Conservation (phyloP, 768 basidiomycete species). For the Tricholoma furcatifolium region DNA sequence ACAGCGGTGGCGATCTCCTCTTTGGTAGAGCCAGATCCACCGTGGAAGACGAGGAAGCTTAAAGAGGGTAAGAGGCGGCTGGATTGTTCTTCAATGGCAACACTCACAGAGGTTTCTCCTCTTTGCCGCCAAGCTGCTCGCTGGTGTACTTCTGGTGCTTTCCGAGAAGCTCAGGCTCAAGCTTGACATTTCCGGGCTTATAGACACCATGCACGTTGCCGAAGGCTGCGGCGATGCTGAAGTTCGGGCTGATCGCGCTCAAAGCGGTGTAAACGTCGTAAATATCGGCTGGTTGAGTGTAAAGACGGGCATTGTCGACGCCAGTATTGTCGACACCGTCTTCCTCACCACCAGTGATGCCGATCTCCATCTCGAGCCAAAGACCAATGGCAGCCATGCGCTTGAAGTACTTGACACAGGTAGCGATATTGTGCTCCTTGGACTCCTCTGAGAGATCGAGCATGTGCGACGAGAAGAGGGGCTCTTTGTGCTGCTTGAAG, state of each 20-base stretch:
- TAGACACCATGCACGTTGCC: constrained; percentile 99
- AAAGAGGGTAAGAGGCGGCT: neutral
- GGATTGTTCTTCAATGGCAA: neutral
- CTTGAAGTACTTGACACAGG: constrained; percentile 91
- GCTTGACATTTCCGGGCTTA: constrained; percentile 96
- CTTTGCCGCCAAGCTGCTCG: constrained; percentile 61
- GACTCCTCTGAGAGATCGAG: constrained; percentile 93
- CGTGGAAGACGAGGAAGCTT: constrained; percentile 99
- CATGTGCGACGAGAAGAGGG: constrained; percentile 98
- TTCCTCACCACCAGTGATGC: constrained; percentile 99
- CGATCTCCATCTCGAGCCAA: constrained; percentile 99
- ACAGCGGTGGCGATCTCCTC: constrained; percentile 95
- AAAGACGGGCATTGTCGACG: constrained; percentile 90
- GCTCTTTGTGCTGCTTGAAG: constrained; percentile 83
- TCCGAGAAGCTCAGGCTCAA: constrained; percentile 86
- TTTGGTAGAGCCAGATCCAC: constrained; percentile 96
- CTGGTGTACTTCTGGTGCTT: constrained; percentile 85
- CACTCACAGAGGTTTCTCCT: constrained; percentile 79
- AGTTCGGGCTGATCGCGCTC: constrained; percentile 82
- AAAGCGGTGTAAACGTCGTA: constrained; percentile 87
- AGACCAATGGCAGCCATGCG: constrained; percentile 89
- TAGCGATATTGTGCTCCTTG: constrained; percentile 92
- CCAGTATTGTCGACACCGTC: constrained; percentile 98
- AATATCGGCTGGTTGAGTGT: constrained; percentile 97
- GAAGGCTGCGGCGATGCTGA: constrained; percentile 97